A percentile compares a stretch with the other conserved stretches of the same genome.
These are phyloP conservation scores for Sclerotinia subarctica DNA, from an alignment of 2,329 filamentous ascomycete species.

Conservation along the genomic window DNA sequence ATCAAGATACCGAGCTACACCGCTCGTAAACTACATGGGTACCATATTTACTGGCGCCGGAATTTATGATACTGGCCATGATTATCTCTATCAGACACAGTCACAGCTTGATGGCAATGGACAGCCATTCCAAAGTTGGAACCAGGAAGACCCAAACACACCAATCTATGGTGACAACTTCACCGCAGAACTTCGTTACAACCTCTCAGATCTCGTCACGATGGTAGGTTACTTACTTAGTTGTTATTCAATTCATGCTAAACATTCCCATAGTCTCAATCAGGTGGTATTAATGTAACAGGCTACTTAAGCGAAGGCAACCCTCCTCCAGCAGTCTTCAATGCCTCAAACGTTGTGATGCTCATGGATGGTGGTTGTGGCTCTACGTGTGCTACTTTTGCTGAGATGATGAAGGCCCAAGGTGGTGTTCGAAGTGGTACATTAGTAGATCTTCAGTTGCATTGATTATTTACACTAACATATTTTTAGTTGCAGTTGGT, in stretches of 20 bases:
- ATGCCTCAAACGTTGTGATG: conserved; percentile 40
- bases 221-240: conserved; percentile 16
- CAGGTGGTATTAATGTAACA: conserved; percentile 35
- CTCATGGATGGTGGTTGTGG: conserved; percentile 52
- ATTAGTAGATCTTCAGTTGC: neutral
- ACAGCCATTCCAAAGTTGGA: conserved; percentile 25
- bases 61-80: neutral
- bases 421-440: conserved; percentile 35
- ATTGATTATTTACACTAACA: neutral
- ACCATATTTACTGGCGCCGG: conserved; percentile 15
- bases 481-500: conserved; percentile 49
- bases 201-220: conserved; percentile 29
- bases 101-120: conserved; percentile 19
- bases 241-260: neutral
- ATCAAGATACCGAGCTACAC: conserved; percentile 41
- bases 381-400: conserved; percentile 58
- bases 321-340: conserved; percentile 40
- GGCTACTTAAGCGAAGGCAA: conserved; percentile 34
- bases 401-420: conserved; percentile 49
- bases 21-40: conserved; percentile 18
- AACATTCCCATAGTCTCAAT: neutral
- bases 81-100: conserved; percentile 6
- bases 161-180: conserved; percentile 18
- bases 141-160: conserved; percentile 18
- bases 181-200: conserved; percentile 27